Conservation (phyloP, 73 alveolate genomes). For the Symbiodinium natans region DNA sequence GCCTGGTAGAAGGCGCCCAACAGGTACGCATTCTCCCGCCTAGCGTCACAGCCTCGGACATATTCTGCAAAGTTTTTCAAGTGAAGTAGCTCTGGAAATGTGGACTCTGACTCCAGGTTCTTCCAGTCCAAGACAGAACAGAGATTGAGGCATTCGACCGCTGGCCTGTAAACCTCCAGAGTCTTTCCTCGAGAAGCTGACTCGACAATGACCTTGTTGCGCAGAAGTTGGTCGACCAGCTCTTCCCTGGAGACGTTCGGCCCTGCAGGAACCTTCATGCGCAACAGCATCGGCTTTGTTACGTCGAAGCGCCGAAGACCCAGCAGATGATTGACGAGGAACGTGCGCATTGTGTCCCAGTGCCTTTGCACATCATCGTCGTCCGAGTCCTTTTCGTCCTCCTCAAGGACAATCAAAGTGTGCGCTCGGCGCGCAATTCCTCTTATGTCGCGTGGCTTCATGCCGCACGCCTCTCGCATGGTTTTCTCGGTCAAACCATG, state of each 20-base stretch:
- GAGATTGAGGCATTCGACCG: too few relatives aligned
- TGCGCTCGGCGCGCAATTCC: not conserved
- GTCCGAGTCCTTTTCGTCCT: not conserved
- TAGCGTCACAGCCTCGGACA: too few relatives aligned
- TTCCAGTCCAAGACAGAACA: too few relatives aligned
- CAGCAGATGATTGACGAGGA: not conserved
- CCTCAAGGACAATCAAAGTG: not conserved
- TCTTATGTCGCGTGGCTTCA: not conserved
- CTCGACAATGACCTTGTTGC: not conserved
- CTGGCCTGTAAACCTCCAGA: not conserved
- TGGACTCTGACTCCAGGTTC: too few relatives aligned
- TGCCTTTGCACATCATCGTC: not conserved
- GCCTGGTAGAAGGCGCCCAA: too few relatives aligned
- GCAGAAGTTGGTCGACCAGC: not conserved
- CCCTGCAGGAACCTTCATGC: not conserved
- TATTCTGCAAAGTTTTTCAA: too few relatives aligned
- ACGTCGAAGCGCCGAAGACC: not conserved
- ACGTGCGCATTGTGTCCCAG: not conserved
- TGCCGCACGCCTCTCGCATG: not conserved
- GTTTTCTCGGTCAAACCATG: not conserved
- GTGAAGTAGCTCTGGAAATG: too few relatives aligned
- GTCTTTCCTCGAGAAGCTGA: not conserved
- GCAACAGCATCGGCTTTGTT: not conserved
- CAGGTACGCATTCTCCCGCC: too few relatives aligned
- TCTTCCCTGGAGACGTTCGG: slow-evolving; percentile 28